phyloP scores from a whole-genome alignment of 306 rosid species.

The Prosopis cineraria region DNA sequence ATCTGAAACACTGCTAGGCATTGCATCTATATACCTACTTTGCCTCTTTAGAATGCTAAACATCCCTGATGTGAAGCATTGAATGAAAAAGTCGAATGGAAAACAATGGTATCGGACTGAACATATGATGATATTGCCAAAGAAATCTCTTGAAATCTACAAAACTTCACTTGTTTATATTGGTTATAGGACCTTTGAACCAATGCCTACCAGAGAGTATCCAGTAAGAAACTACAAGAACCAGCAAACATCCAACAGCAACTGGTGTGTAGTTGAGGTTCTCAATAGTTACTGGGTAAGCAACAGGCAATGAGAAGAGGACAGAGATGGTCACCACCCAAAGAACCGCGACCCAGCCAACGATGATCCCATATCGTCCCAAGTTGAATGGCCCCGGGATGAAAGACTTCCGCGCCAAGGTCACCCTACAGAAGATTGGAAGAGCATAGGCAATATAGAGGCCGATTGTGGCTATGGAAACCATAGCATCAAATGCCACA shows the following conservation, averaged over 20 bases:
- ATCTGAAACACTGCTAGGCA: neutral
- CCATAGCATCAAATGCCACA: constrained; percentile 96
- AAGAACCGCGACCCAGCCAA: constrained; percentile 86
- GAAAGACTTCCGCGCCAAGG: constrained; percentile 72
- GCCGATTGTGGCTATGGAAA: constrained; percentile 89
- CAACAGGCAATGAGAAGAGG: constrained; percentile 85
- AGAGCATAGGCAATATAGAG: constrained; percentile 90
- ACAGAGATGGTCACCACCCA: constrained; percentile 84
- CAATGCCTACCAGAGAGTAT: constrained; percentile 63
- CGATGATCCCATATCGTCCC: constrained; percentile 62
- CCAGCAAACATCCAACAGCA: constrained; percentile 82
- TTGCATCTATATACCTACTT: neutral
- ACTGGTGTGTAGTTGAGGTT: constrained; percentile 92
- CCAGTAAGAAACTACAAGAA: constrained; percentile 72
- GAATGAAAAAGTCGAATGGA: neutral
- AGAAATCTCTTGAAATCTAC: neutral
- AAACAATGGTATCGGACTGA: neutral
- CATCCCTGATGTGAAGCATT: neutral
- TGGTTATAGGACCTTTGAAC: constrained; percentile 88
- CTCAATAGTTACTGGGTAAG: constrained; percentile 70
- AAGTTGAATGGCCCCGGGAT: constrained; percentile 82
- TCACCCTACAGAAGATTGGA: constrained; percentile 89
- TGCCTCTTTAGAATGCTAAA: neutral
- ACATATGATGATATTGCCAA: neutral
- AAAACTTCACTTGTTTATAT: constrained; percentile 47